phyloP scores from a whole-genome alignment of 495 filamentous ascomycete species.

The Neurospora terricola region DNA sequence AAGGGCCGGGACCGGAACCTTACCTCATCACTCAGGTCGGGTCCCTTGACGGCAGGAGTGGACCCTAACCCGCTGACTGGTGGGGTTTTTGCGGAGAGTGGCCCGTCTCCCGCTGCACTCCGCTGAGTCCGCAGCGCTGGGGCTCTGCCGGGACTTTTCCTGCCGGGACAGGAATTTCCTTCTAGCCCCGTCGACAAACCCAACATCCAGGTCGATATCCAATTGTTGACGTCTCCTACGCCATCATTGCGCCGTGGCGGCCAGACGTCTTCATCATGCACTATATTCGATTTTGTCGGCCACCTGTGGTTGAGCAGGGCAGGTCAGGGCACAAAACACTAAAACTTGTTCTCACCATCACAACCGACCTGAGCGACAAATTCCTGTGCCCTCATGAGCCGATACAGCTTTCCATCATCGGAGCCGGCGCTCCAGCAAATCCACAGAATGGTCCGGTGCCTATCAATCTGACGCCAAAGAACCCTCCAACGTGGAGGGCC shows the following conservation, averaged over 20 bases:
- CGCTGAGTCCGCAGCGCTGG: neutral
- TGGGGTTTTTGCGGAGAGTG: neutral
- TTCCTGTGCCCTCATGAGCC: conserved; percentile 60
- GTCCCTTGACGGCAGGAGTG: neutral
- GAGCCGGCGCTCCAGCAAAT: conserved; percentile 41
- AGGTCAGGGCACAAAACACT: conserved; percentile 24
- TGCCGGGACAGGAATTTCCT: neutral
- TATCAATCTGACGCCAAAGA: conserved; percentile 10
- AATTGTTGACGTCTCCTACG: neutral
- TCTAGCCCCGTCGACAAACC: neutral
- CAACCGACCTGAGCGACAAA: conserved; percentile 81
- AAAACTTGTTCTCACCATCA: conserved; percentile 58
- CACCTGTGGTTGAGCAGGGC: conserved; percentile 38
- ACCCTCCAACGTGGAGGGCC: conserved; percentile 21
- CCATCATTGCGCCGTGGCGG: neutral
- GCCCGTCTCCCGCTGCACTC: neutral
- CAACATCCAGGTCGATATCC: neutral
- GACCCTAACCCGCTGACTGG: neutral
- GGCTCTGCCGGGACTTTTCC: neutral
- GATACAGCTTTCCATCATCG: conserved; percentile 44
- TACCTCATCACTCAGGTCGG: neutral
- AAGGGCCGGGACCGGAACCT: neutral
- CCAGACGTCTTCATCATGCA: conserved; percentile 36
- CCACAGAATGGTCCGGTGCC: conserved; percentile 18
- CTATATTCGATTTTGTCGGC: conserved; percentile 68